Percentiles rank a stretch among this genome's conserved stretches.
Evolutionary conservation across 2,329 filamentous ascomycete genomes (phyloP).

Genomic region (Fusarium sp.): DNA sequence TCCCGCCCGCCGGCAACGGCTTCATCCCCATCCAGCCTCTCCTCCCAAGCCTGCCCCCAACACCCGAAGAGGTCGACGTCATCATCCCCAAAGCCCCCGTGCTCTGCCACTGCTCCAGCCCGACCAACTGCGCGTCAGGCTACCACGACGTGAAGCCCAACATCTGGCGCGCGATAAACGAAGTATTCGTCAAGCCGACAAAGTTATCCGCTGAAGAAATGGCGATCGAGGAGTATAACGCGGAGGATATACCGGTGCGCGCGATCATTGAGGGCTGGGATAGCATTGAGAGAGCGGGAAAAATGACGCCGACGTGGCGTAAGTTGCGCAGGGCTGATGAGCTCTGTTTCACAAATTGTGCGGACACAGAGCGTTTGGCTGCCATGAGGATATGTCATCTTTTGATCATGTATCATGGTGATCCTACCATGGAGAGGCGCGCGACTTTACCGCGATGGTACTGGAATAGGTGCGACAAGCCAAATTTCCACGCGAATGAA

Average conservation of each 20-base stretch:
- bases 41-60: neutral
- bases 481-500: accelerated
- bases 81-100: conserved; percentile 10
- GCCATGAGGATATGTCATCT: conserved; percentile 43
- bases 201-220: conserved; percentile 31
- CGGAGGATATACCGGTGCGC: conserved; percentile 44
- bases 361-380: conserved; percentile 41
- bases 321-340: conserved; percentile 45
- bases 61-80: conserved; percentile 12
- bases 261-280: conserved; percentile 47
- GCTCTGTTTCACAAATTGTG: conserved; percentile 36
- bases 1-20: neutral
- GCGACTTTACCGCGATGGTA: conserved; percentile 44
- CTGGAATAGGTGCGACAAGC: conserved; percentile 38
- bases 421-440: conserved; percentile 37
- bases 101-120: conserved; percentile 24
- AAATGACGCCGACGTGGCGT: conserved; percentile 44
- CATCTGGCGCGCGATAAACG: conserved; percentile 46
- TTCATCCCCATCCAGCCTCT: conserved; percentile 1
- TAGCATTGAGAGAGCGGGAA: conserved; percentile 42
- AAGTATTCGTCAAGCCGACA: conserved; percentile 21
- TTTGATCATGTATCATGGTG: conserved; percentile 44
- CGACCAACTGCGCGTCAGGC: neutral
- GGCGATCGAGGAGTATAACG: conserved; percentile 31
- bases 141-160: conserved; percentile 23